Evolutionary conservation across 768 basidiomycete species (phyloP).

Genomic region (Clavulina sp.): DNA sequence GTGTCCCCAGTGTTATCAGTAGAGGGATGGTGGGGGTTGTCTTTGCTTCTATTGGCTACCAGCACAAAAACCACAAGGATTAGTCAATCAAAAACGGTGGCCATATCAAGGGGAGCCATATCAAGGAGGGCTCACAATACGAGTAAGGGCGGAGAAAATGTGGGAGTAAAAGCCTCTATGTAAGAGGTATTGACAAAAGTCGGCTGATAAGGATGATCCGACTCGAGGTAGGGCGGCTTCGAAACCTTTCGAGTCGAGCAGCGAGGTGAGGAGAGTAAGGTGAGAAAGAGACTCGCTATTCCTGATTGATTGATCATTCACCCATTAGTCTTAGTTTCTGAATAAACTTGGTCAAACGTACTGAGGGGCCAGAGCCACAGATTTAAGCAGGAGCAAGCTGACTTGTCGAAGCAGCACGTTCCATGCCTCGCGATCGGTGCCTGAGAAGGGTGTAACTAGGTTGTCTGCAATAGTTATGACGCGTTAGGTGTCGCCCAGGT

Average conservation of each 20-base stretch:
- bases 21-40: slow-evolving; percentile 31
- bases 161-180: slow-evolving; percentile 11
- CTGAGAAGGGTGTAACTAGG: slow-evolving; percentile 25
- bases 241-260: slow-evolving; percentile 22
- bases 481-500: not conserved
- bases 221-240: slow-evolving; percentile 14
- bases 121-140: slow-evolving; percentile 30
- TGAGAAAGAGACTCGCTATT: slow-evolving; percentile 29
- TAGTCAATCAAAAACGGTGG: not conserved
- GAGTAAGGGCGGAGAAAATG: slow-evolving; percentile 26
- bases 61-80: not conserved
- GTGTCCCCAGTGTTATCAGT: slow-evolving; percentile 30
- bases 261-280: slow-evolving; percentile 31
- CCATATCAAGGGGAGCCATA: not conserved
- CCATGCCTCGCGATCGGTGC: slow-evolving; percentile 34
- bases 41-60: slow-evolving; percentile 41
- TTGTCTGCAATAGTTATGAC: slow-evolving; percentile 17
- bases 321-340: not conserved
- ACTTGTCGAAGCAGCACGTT: slow-evolving; percentile 38
- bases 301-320: slow-evolving; percentile 19
- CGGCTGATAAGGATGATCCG: slow-evolving; percentile 14
- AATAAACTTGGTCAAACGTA: slow-evolving; percentile 20
- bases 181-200: slow-evolving; percentile 6
- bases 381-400: slow-evolving; percentile 32
- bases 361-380: slow-evolving; percentile 33